phyloP scores from a whole-genome alignment of 2,329 filamentous ascomycete genomes.

The Sphaceloma murrayae region DNA sequence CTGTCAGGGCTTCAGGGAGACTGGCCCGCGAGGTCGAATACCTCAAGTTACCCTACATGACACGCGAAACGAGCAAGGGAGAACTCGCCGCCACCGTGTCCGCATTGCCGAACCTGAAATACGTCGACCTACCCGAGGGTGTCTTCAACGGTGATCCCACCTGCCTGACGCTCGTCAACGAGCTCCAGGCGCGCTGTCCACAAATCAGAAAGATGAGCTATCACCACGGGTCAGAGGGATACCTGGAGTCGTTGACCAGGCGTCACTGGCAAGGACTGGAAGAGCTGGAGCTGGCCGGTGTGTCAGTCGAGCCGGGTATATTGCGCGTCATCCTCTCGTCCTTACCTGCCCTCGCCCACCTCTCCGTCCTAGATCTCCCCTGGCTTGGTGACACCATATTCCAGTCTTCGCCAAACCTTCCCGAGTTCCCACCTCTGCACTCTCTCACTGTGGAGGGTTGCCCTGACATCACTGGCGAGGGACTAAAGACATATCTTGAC shows the following conservation, averaged over 20 bases:
- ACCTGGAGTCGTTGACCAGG: constrained; percentile 59
- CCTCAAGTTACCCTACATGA: constrained; percentile 90
- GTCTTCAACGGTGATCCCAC: constrained; percentile 71
- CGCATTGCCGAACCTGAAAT: constrained; percentile 73
- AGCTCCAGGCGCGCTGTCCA: constrained; percentile 73
- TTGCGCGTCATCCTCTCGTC: constrained; percentile 62
- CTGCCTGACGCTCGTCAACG: constrained; percentile 67
- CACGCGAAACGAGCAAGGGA: constrained; percentile 73
- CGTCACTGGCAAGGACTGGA: constrained; percentile 62
- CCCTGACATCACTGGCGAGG: constrained; percentile 60
- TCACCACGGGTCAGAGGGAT: constrained; percentile 64
- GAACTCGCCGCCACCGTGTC: constrained; percentile 79
- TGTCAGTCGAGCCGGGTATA: constrained; percentile 60
- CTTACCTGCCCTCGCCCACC: constrained; percentile 57
- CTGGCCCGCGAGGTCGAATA: constrained; percentile 63
- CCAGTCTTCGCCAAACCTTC: constrained; percentile 50
- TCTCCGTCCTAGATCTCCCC: constrained; percentile 62
- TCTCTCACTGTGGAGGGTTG: constrained; percentile 63
- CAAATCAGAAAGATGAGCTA: constrained; percentile 87
- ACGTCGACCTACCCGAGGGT: constrained; percentile 83
- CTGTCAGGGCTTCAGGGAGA: constrained; percentile 65
- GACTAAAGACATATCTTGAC: constrained; percentile 59
- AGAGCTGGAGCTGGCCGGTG: constrained; percentile 58
- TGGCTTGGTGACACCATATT: constrained; percentile 73
- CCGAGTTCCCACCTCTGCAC: constrained; percentile 64